These are phyloP conservation scores for Globisporangium iwayamae DNA, from an alignment of 352 stramenopile species.

Conservation along the genomic window DNA sequence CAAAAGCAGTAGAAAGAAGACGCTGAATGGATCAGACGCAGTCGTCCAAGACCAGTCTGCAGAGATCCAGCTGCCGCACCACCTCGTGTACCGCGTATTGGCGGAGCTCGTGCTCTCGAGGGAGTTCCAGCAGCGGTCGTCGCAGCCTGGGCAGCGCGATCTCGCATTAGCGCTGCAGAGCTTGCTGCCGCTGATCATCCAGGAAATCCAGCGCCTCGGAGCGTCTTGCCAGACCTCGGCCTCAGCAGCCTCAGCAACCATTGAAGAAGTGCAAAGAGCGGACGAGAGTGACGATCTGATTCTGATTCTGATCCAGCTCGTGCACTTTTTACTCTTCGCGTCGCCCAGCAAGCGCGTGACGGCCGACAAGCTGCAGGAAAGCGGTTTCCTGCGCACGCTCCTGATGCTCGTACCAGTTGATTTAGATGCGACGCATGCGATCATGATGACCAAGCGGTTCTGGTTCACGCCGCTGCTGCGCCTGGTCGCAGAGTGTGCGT, in stretches of 20 bases:
- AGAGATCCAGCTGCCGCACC: constrained; percentile 17
- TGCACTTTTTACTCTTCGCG: constrained; percentile 41
- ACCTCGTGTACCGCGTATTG: constrained; percentile 46
- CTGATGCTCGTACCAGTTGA: constrained; percentile 34
- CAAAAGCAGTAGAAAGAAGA: neutral
- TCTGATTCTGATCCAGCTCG: constrained; percentile 44
- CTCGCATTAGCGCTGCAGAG: constrained; percentile 32
- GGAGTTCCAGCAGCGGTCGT: constrained; percentile 35
- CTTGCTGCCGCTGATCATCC: constrained; percentile 34
- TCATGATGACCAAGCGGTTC: constrained; percentile 11
- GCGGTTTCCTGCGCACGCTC: constrained; percentile 40
- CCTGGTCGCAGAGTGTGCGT: constrained; percentile 40
- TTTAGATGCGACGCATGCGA: neutral
- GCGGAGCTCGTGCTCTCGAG: constrained; percentile 51
- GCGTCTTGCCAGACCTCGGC: neutral
- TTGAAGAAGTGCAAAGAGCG: neutral
- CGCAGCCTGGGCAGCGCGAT: constrained; percentile 30
- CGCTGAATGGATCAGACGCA: neutral
- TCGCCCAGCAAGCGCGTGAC: constrained; percentile 23
- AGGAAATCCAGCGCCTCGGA: constrained; percentile 34
- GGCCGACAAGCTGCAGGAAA: constrained; percentile 38
- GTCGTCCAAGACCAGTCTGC: too few relatives aligned
- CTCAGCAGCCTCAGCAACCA: neutral
- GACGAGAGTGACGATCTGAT: constrained; percentile 30
- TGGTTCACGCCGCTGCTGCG: constrained; percentile 47